Percentiles rank a stretch among this genome's conserved stretches.
These are phyloP conservation scores for Aspergillus ostianus DNA, from an alignment of 495 filamentous ascomycete genomes.

Conservation along the genomic window DNA sequence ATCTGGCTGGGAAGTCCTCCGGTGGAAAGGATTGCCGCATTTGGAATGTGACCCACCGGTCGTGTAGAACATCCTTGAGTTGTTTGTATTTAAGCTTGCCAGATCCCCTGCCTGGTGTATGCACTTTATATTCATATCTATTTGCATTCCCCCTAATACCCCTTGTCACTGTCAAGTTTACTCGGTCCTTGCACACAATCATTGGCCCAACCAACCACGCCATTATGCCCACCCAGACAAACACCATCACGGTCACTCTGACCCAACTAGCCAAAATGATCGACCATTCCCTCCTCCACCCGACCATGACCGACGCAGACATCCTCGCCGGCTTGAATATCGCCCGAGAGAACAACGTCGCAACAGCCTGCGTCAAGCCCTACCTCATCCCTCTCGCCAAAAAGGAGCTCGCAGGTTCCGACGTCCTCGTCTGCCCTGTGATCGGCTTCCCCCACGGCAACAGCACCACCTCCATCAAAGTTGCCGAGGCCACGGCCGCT, in stretches of 20 bases:
- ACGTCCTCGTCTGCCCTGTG: conserved; percentile 52
- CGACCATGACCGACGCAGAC: conserved; percentile 57
- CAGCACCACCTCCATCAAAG: conserved; percentile 52
- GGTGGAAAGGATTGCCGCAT: no score
- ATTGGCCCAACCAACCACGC: background rate
- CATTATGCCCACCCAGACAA: background rate
- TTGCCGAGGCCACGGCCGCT: conserved; percentile 49
- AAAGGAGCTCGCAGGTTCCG: conserved; percentile 41
- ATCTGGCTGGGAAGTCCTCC: no score
- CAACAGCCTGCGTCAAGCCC: conserved; percentile 56
- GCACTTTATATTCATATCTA: no score
- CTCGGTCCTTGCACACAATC: no score
- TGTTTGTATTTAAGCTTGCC: no score
- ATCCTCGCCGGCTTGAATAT: conserved; percentile 48
- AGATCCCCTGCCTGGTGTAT: no score
- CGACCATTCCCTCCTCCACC: conserved; percentile 61
- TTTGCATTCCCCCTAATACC: no score
- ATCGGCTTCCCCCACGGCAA: conserved; percentile 60
- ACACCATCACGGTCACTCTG: conserved; percentile 49
- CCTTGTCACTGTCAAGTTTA: no score
- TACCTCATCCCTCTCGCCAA: conserved; percentile 50
- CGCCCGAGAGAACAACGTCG: conserved; percentile 46
- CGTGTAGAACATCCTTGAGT: no score
- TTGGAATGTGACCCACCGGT: no score
- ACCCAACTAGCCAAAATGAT: conserved; percentile 55